Percentiles rank a stretch among this genome's conserved stretches.
Conservation (phyloP, 2,329 filamentous ascomycete species). For the Alternaria solani region DNA sequence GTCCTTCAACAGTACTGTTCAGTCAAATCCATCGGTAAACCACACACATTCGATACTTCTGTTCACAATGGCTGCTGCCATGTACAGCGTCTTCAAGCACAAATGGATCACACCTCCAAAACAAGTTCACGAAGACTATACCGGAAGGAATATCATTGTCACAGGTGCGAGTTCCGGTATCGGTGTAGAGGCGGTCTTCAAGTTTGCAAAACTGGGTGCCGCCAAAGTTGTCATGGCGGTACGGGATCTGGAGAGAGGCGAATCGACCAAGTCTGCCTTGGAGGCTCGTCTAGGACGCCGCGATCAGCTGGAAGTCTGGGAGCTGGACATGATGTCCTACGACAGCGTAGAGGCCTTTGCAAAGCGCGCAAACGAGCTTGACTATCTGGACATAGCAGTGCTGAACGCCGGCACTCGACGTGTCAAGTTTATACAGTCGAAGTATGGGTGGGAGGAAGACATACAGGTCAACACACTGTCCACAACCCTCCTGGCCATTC, state of each 20-base stretch:
- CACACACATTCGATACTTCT: not conserved
- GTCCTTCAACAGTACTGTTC: not conserved
- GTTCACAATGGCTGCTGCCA: conserved; percentile 30
- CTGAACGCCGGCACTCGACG: conserved; percentile 52
- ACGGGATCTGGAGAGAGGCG: conserved; percentile 48
- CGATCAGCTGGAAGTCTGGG: conserved; percentile 47
- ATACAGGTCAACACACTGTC: conserved; percentile 67
- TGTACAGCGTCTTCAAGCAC: conserved; percentile 38
- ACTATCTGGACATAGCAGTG: conserved; percentile 49
- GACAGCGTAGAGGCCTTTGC: conserved; percentile 45
- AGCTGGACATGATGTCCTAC: conserved; percentile 49
- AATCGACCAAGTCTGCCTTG: conserved; percentile 42
- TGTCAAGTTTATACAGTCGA: conserved; percentile 30
- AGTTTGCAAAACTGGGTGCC: conserved; percentile 49
- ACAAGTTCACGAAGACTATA: conserved; percentile 43
- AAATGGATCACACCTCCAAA: conserved; percentile 49
- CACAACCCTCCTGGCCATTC: conserved; percentile 62
- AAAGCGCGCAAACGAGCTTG: conserved; percentile 36
- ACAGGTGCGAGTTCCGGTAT: conserved; percentile 55
- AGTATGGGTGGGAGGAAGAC: conserved; percentile 53
- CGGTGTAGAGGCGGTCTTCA: conserved; percentile 49
- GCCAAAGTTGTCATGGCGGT: conserved; percentile 51
- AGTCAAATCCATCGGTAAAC: conserved; percentile 39
- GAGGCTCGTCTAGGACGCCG: conserved; percentile 34
- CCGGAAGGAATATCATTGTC: conserved; percentile 55